A percentile compares a stretch with the other conserved stretches of the same genome.
Conservation (phyloP, 106 monocot species). For the Dendrobium catenatum region DNA sequence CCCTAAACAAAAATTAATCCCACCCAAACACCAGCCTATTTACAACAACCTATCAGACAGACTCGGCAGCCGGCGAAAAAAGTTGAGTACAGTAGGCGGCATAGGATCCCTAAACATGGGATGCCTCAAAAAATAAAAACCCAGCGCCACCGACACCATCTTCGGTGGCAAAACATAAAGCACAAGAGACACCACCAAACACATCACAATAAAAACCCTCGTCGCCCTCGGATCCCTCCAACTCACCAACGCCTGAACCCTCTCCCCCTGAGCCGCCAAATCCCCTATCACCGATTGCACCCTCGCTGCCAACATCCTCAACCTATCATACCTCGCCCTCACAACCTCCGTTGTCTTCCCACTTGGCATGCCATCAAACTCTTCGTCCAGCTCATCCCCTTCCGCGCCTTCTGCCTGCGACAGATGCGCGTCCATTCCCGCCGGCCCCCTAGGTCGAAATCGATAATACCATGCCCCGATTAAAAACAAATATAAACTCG, state of each 20-base stretch:
- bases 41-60: constrained; percentile 81
- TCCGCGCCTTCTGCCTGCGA: constrained; percentile 79
- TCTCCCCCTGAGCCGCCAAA: constrained; percentile 92
- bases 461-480: constrained; percentile 74
- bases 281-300: constrained; percentile 94
- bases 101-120: constrained; percentile 98
- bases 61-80: constrained; percentile 89
- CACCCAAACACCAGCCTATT: not conserved
- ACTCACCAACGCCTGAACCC: constrained; percentile 90
- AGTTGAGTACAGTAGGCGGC: constrained; percentile 77
- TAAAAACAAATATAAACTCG: constrained; percentile 61
- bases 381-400: constrained; percentile 82
- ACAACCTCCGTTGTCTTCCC: constrained; percentile 37
- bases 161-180: constrained; percentile 76
- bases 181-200: constrained; percentile 52
- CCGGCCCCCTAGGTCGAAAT: constrained; percentile 49
- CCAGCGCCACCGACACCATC: constrained; percentile 92
- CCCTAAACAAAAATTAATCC: no score
- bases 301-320: constrained; percentile 58
- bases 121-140: constrained; percentile 85
- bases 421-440: constrained; percentile 74
- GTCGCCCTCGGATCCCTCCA: constrained; percentile 94
- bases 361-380: constrained; percentile 69
- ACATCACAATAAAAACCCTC: constrained; percentile 72
- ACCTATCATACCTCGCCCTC: constrained; percentile 60